Base-by-base conservation (phyloP, 495 filamentous ascomycete species). In the Talaromyces adpressus region DNA sequence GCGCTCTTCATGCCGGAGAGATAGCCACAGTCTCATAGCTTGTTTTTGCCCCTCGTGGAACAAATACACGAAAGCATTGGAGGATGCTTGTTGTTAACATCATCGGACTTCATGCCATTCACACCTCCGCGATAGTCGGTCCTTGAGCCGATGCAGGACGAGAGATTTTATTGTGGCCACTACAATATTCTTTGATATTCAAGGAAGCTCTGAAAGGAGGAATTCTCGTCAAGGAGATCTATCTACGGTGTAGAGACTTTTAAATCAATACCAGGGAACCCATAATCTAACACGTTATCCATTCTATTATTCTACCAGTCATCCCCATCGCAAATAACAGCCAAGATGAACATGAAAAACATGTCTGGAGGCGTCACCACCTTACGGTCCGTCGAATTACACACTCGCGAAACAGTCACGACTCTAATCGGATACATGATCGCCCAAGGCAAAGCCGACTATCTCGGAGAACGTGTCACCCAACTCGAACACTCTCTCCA, bases 401-500 rank as follows among this genome's bases (percentile, higher is more conserved):
- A 70, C 57, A 64, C 66, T 3, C 54, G 62, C 30, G 56, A 39
- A 14, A 67, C 68, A 29, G 68, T 72, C 52, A 62, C 47, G n/a
- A 65, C 64, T 16, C 64, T 72, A 4, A 70, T 72, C 59, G 52
- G 49, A 6, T 70, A 70, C 25, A 61, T 72, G 29, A 47, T 67
- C 30, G 69, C 69, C 14, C 70, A 71, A 56, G 70, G 70, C 4
- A 64, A 71, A 25, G 53, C 65, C 11, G 69, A 71, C 51, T 72
- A 72, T 36, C 70, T 77, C 45, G 75, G 77, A 34, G 77, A 80
- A 56, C 64, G 63, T 27, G 70, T 80, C 51, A 71, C 71, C 6
- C 77, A 80, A 67, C 74, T 80, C 23, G 70, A 77, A 39, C 77
- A 80, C 60, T 75, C 73, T n/a, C 68, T 80, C 12, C 77, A 79